phyloP scores from a whole-genome alignment of 2,329 filamentous ascomycete species.

The Fusarium anguioides region DNA sequence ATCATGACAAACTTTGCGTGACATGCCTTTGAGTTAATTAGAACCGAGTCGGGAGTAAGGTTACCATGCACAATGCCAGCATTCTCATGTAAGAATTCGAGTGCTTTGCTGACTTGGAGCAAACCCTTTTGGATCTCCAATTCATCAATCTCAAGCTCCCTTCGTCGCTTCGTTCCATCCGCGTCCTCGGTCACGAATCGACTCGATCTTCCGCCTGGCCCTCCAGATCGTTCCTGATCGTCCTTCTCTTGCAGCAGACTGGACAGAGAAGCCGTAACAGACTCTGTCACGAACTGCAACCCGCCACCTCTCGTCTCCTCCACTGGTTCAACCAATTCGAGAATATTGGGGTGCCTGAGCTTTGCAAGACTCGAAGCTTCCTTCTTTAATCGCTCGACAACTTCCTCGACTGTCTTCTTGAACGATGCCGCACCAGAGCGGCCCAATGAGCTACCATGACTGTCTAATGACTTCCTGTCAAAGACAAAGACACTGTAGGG shows the following conservation, averaged over 20 bases:
- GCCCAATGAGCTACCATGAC: constrained; percentile 55
- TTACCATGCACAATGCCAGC: constrained; percentile 95
- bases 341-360: constrained; percentile 87
- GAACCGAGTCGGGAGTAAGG: constrained; percentile 90
- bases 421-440: constrained; percentile 68
- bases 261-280: constrained; percentile 88
- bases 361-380: constrained; percentile 91
- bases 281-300: constrained; percentile 94
- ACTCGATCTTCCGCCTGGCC: constrained; percentile 76
- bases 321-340: constrained; percentile 93
- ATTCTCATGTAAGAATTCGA: constrained; percentile 96
- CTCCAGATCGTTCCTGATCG: constrained; percentile 78
- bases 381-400: constrained; percentile 89
- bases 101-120: constrained; percentile 89
- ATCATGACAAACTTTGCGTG: not conserved
- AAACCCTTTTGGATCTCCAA: constrained; percentile 97
- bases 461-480: constrained; percentile 86
- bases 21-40: constrained; percentile 89
- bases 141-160: constrained; percentile 94
- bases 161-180: constrained; percentile 76
- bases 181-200: constrained; percentile 84
- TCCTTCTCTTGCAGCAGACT: constrained; percentile 88
- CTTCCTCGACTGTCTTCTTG: constrained; percentile 87
- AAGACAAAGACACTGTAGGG: constrained; percentile 93
- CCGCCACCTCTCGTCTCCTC: constrained; percentile 93